Conservation (phyloP, 78 protist species). For the Dictyostelium brefeldianum region DNA sequence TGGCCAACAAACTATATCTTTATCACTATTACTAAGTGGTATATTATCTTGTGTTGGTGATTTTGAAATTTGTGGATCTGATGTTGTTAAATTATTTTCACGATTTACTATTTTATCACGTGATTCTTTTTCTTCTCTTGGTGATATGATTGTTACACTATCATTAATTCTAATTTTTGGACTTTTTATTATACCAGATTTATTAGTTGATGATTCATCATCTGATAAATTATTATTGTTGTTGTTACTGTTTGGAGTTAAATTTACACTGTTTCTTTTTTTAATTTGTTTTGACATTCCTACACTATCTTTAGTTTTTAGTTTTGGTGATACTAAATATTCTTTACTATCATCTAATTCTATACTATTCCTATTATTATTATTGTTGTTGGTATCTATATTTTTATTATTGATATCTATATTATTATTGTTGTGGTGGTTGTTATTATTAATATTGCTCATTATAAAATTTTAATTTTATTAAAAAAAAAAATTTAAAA, state of each 20-base stretch:
- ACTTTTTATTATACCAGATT: background rate
- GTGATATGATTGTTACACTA: slow-evolving; percentile 15
- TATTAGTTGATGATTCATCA: background rate
- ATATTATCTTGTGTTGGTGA: slow-evolving; percentile 10
- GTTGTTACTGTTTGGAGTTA: background rate
- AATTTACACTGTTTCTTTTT: background rate
- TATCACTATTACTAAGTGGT: background rate
- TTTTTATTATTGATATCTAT: too few relatives aligned
- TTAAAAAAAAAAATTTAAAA: too few relatives aligned
- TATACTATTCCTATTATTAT: background rate
- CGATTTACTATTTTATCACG: slow-evolving; percentile 56
- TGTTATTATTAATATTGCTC: too few relatives aligned
- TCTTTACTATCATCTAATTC: background rate
- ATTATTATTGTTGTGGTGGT: too few relatives aligned
- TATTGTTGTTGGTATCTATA: too few relatives aligned
- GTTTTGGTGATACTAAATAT: slow-evolving; percentile 9
- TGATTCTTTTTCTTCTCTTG: slow-evolving; percentile 34
- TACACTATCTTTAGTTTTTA: background rate
- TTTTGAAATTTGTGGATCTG: slow-evolving; percentile 2
- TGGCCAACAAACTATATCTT: too few relatives aligned
- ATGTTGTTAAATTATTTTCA: slow-evolving; percentile 44
- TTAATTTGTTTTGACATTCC: slow-evolving; percentile 1
- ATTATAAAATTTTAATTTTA: too few relatives aligned
- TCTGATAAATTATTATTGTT: background rate
- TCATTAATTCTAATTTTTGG: background rate